A percentile compares a stretch with the other conserved stretches of the same genome.
These are phyloP conservation scores for Ustilago bromivora DNA, from an alignment of 1,284 basidiomycete species.

Conservation along the genomic window DNA sequence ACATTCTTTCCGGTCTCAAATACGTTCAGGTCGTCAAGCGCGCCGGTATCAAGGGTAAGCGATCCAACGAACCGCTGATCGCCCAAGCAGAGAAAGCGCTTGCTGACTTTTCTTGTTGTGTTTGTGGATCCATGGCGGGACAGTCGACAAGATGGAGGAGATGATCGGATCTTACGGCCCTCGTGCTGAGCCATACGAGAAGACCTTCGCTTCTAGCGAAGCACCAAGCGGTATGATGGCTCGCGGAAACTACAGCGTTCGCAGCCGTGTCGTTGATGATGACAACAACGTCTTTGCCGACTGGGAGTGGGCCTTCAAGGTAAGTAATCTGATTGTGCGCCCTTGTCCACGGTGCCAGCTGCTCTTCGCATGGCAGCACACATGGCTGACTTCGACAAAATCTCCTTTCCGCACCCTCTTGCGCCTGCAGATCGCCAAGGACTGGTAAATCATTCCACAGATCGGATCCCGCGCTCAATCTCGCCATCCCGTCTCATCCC, in stretches of 20 bases:
- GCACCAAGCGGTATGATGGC: constrained; percentile 78
- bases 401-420: neutral
- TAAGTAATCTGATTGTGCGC: constrained; percentile 10
- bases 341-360: neutral
- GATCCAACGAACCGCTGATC: neutral
- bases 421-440: constrained; percentile 50
- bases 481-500: neutral
- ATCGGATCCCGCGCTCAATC: neutral
- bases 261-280: constrained; percentile 84
- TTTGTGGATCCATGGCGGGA: neutral
- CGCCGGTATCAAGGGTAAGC: constrained; percentile 73
- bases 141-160: constrained; percentile 87
- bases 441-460: constrained; percentile 39
- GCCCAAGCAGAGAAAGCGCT: neutral
- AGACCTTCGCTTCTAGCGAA: constrained; percentile 70
- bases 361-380: neutral
- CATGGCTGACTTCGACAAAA: neutral
- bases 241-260: constrained; percentile 82
- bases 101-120: neutral
- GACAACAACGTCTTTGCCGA: constrained; percentile 76
- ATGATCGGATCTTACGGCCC: constrained; percentile 88
- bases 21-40: constrained; percentile 84
- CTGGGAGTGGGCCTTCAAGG: constrained; percentile 73
- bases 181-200: constrained; percentile 67
- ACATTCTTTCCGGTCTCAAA: constrained; percentile 84